phyloP scores from a whole-genome alignment of 2,329 filamentous ascomycete genomes.

The Chrysoporthe austroafricana region DNA sequence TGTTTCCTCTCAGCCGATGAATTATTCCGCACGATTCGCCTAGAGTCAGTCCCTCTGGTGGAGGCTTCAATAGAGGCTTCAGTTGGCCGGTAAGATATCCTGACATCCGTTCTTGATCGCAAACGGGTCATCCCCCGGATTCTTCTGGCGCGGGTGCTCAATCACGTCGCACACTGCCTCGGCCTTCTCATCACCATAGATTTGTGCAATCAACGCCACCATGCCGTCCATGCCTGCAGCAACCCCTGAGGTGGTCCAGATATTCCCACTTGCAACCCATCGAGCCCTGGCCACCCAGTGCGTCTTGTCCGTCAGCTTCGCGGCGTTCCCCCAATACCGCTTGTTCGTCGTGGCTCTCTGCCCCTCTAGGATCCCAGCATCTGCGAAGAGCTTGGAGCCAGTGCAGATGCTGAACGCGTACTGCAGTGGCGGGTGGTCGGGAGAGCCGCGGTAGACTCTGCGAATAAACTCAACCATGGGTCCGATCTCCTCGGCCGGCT shows the following conservation, averaged over 20 bases:
- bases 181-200: constrained; percentile 58
- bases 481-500: constrained; percentile 39
- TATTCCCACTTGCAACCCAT: constrained; percentile 61
- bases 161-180: constrained; percentile 51
- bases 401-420: constrained; percentile 63
- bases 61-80: not conserved
- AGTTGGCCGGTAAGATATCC: not conserved
- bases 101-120: constrained; percentile 34
- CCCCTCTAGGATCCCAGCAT: constrained; percentile 57
- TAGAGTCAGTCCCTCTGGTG: not conserved
- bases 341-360: constrained; percentile 63
- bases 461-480: constrained; percentile 44
- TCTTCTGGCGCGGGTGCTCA: constrained; percentile 61
- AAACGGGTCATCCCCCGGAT: constrained; percentile 59
- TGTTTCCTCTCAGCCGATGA: too few species aligned
- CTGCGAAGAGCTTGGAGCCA: constrained; percentile 54
- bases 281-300: constrained; percentile 57
- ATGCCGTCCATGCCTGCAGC: constrained; percentile 65
- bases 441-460: constrained; percentile 34
- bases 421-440: constrained; percentile 39
- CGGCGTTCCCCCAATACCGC: constrained; percentile 47
- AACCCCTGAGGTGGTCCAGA: constrained; percentile 63
- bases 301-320: constrained; percentile 45
- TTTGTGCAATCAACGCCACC: constrained; percentile 57
- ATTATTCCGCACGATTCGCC: too few species aligned